These are phyloP conservation scores for Lyophyllum atratum DNA, from an alignment of 768 basidiomycete species.

Conservation along the genomic window DNA sequence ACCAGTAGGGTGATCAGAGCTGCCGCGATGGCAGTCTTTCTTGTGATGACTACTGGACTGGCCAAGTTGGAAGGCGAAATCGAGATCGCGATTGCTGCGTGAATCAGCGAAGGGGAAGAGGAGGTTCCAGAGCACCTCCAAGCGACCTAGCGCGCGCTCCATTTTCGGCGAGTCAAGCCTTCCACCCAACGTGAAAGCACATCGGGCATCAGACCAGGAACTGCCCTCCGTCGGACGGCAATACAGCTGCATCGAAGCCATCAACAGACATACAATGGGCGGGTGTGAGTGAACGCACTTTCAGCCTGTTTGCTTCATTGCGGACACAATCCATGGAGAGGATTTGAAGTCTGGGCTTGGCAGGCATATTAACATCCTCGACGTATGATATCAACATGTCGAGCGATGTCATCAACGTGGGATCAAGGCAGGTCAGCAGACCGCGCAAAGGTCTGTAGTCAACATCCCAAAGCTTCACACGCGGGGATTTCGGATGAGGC, in stretches of 20 bases:
- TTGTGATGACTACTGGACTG: slow-evolving; percentile 7
- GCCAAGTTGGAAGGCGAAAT: too few species aligned
- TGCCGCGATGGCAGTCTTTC: slow-evolving; percentile 7
- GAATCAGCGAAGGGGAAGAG: slow-evolving; percentile 31
- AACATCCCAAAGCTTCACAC: slow-evolving; percentile 24
- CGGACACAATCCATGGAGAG: slow-evolving; percentile 30
- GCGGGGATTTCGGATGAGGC: slow-evolving; percentile 7
- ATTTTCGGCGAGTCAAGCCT: slow-evolving; percentile 25
- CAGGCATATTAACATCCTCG: slow-evolving; percentile 19
- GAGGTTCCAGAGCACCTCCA: slow-evolving; percentile 30
- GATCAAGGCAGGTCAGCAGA: slow-evolving; percentile 25
- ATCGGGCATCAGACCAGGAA: slow-evolving; percentile 28
- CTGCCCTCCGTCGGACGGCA: slow-evolving; percentile 27
- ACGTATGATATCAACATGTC: slow-evolving; percentile 28
- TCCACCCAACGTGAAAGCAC: slow-evolving; percentile 30
- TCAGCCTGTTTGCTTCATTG: slow-evolving; percentile 27
- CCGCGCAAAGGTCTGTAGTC: slow-evolving; percentile 23
- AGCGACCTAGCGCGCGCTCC: slow-evolving; percentile 17
- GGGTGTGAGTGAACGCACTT: slow-evolving; percentile 16
- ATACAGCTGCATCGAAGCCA: slow-evolving; percentile 24
- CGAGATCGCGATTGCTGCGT: slow-evolving; percentile 21
- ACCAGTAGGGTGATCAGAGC: slow-evolving; percentile 25
- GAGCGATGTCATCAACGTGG: slow-evolving; percentile 24
- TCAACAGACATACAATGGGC: neutral
- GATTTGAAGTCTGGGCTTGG: slow-evolving; percentile 28